Evolutionary conservation across 2,329 filamentous ascomycete genomes (phyloP).

Genomic region (Chrysoporthe cubensis): DNA sequence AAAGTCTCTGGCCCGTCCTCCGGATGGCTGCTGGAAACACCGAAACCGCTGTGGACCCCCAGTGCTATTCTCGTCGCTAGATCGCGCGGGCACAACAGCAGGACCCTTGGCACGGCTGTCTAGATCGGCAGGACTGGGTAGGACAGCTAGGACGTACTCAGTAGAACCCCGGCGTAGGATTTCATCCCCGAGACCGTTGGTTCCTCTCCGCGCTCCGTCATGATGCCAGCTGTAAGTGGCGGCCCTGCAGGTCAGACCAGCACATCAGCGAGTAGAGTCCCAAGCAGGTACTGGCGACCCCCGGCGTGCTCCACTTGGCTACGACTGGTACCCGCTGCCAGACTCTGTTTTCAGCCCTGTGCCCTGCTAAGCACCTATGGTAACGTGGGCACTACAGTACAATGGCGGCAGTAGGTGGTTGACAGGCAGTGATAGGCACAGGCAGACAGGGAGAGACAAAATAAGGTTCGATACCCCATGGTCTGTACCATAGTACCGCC

Average conservation of each 20-base stretch:
- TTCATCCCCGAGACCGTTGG: background rate
- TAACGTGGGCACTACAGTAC: too few species aligned
- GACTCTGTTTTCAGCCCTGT: conserved; percentile 8
- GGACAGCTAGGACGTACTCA: background rate
- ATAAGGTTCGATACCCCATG: background rate
- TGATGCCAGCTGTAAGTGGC: background rate
- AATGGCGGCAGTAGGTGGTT: too few species aligned
- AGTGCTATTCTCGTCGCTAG: background rate
- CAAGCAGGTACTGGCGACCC: background rate
- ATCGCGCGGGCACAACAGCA: background rate
- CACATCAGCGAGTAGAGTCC: background rate
- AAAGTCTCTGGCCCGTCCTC: background rate
- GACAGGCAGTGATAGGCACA: too few species aligned
- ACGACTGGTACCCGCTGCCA: background rate
- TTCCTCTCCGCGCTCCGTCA: background rate
- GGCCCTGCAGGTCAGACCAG: conserved; percentile 13
- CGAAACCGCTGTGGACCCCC: background rate
- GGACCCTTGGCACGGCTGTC: background rate
- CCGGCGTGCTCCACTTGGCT: background rate
- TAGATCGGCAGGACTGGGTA: background rate
- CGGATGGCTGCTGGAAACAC: background rate
- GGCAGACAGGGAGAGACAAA: background rate
- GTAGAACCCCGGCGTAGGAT: background rate
- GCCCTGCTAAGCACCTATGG: background rate
- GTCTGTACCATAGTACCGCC: background rate